Evolutionary conservation across 257 asterid species (phyloP).

Genomic region (Solanum habrochaites): DNA sequence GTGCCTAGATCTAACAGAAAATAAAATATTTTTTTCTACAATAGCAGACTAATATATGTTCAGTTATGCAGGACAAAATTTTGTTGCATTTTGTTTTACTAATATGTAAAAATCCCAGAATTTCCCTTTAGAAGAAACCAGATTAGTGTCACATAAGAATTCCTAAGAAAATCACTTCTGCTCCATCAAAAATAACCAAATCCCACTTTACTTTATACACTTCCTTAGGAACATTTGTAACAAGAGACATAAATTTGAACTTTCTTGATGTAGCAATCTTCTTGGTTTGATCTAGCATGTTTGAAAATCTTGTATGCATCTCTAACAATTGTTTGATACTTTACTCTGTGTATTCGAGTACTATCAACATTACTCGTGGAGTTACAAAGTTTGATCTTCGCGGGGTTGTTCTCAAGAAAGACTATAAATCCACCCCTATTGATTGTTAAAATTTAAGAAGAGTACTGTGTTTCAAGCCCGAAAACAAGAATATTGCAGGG

Average conservation of each 20-base stretch:
- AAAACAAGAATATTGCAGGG: too few relatives aligned
- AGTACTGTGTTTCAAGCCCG: constrained; percentile 16
- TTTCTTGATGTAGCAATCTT: not conserved
- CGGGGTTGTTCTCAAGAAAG: constrained; percentile 41
- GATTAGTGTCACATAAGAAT: constrained; percentile 47
- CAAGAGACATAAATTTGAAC: not conserved
- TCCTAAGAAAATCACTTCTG: constrained; percentile 81
- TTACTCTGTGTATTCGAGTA: constrained; percentile 25
- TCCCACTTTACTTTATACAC: constrained; percentile 57
- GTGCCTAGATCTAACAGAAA: not conserved
- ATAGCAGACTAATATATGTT: not conserved
- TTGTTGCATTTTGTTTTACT: constrained; percentile 32
- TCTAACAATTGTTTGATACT: constrained; percentile 46
- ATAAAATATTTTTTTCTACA: not conserved
- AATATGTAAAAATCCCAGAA: too few relatives aligned
- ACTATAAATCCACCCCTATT: constrained; percentile 49
- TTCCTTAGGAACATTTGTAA: constrained; percentile 33
- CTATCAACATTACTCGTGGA: constrained; percentile 1
- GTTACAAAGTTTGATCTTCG: constrained; percentile 1
- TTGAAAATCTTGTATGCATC: constrained; percentile 53
- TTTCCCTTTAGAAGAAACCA: too few relatives aligned
- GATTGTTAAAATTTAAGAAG: constrained; percentile 19
- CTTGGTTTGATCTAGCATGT: constrained; percentile 37
- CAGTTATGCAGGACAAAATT: constrained; percentile 20
- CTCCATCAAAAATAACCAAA: constrained; percentile 71